Conservation (phyloP, 2,329 filamentous ascomycete genomes). For the Microdochium bolleyi region DNA sequence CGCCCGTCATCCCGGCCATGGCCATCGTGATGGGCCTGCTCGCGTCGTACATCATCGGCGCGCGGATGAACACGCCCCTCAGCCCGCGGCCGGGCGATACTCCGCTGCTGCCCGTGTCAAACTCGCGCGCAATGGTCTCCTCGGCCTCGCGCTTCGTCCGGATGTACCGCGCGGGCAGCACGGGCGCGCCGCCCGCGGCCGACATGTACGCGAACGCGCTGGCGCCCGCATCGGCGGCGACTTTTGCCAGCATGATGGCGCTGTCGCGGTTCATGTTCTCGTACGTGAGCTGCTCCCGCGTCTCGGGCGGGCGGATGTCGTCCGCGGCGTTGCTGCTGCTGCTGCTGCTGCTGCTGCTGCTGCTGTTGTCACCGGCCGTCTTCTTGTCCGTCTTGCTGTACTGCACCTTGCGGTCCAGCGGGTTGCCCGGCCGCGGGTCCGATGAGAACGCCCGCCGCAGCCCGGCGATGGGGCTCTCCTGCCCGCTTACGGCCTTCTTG, state of each 20-base stretch:
- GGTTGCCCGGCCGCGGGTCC: conserved; percentile 56
- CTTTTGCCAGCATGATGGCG: conserved; percentile 75
- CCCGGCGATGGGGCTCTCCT: conserved; percentile 72
- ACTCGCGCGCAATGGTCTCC: conserved; percentile 60
- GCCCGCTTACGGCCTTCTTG: conserved; percentile 81
- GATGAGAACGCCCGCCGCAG: conserved; percentile 71
- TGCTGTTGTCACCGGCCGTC: not conserved
- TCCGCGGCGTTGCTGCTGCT: conserved; percentile 34
- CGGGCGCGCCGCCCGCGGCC: conserved; percentile 75
- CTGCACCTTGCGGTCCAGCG: conserved; percentile 45
- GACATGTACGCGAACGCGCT: conserved; percentile 80
- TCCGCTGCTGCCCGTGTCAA: no score
- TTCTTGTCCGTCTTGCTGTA: not conserved
- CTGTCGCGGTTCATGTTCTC: conserved; percentile 94
- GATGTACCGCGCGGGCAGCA: conserved; percentile 81
- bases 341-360: no score
- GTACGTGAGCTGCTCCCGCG: conserved; percentile 77
- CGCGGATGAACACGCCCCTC: conserved; percentile 74
- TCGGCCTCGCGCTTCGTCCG: conserved; percentile 89
- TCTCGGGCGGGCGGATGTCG: conserved; percentile 57
- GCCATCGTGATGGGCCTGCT: conserved; percentile 77
- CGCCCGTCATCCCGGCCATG: conserved; percentile 68
- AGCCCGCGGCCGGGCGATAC: conserved; percentile 52
- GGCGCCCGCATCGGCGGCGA: conserved; percentile 58
- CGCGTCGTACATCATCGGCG: conserved; percentile 83